phyloP scores from a whole-genome alignment of 164 flowering plant genomes.

The Piper longum region DNA sequence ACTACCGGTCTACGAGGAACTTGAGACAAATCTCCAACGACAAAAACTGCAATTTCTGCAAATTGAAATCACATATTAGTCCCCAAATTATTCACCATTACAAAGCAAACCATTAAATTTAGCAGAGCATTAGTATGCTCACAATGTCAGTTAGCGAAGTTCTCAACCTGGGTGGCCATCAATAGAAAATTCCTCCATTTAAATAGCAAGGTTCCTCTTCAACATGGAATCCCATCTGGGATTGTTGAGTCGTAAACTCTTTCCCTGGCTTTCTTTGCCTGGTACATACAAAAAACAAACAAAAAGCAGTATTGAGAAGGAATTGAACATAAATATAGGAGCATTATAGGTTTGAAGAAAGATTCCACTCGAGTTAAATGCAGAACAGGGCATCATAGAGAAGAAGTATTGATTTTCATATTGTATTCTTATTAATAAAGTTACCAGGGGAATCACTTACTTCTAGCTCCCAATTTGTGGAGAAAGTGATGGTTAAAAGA shows the following conservation, averaged over 20 bases:
- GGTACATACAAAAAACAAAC: neutral
- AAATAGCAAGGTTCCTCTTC: neutral
- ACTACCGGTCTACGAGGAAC: too few relatives aligned
- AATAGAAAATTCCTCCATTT: too few relatives aligned
- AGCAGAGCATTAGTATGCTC: too few relatives aligned
- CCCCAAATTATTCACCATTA: too few relatives aligned
- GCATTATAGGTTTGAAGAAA: neutral
- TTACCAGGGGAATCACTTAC: constrained; percentile 16
- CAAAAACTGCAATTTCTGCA: too few relatives aligned
- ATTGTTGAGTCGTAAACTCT: constrained; percentile 1
- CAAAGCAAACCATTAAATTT: too few relatives aligned
- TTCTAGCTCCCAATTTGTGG: constrained; percentile 64
- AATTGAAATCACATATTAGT: too few relatives aligned
- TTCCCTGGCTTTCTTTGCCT: constrained; percentile 6
- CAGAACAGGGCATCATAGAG: neutral
- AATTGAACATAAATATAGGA: too few relatives aligned
- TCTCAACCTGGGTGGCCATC: too few relatives aligned
- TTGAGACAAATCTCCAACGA: too few relatives aligned
- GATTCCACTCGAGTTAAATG: neutral
- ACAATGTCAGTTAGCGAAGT: too few relatives aligned
- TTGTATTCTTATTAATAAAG: neutral
- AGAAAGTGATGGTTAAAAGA: constrained; percentile 28
- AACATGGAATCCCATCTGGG: neutral
- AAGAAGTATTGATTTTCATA: too few relatives aligned
- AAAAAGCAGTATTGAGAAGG: neutral